Evolutionary conservation across 192 early-diverging fungal species (phyloP), one percentile per base, ranked within the genome.

Genomic region (Glomus cerebriforme): DNA sequence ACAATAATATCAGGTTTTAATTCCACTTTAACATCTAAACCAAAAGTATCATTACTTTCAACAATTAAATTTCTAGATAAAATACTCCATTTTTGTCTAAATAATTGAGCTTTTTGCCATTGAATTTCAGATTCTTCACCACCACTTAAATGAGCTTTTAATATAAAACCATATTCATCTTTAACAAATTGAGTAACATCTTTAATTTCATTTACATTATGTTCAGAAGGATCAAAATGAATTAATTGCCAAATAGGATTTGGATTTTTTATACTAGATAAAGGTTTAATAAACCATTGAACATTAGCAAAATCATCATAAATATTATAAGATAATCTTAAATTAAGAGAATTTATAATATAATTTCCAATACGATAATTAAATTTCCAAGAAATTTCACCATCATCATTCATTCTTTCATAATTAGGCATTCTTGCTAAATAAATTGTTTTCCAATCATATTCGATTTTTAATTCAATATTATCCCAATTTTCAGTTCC

Each of bases 161-260:
- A 35, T 19, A 34, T 67, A 34, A 67, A 67, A 7, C 65, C 65
- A 67, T 67, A 67, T 67, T 67, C 65, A 34, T 34, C 31, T 34
- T 67, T 34, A 32, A 67, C 65, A 67, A 35, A 67, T 67, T 15
- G 31, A 37, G 34, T 67, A 32, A 34, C 31, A 35, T 67, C 65
- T n/a, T 1, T 32, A 1, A 8, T 3, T 10, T 22, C 31, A 66
- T 32, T 66, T 66, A 32, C 17, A 19, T 66, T 2, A 35, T 34
- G 29, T 3, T 1, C 13, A 67, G 31, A 49, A 15, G 47, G 12
- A 45, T 15, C 12, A 49, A 49, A 9, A 15, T 13, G 47, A 49
- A 49, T 49, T 27, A 22, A 7, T 2, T 49, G 9, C 47, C 47
- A 49, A 49, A 1, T 17, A 15, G 47, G 47, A 13, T 17, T 4